Conservation (phyloP, 139 green algal species). For the Coelastrella sp. region DNA sequence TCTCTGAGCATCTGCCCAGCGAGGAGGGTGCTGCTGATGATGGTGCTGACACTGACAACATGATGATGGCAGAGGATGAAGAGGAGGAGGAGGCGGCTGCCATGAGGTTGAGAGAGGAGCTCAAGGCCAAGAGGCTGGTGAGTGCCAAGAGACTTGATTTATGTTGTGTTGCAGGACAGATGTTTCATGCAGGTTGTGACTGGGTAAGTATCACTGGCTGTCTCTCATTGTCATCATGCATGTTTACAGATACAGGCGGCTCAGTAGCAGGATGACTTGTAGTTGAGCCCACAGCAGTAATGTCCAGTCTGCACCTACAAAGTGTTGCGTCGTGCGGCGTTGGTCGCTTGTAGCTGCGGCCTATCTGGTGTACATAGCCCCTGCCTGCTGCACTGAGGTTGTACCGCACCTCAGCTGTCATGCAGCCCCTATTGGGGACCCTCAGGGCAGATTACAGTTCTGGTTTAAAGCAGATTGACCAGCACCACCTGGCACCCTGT, state of each 20-base stretch:
- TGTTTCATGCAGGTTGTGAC: too few relatives aligned
- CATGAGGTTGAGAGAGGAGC: not conserved
- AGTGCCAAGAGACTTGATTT: not conserved
- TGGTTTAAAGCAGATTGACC: conserved; percentile 29
- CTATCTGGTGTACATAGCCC: not conserved
- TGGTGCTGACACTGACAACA: not conserved
- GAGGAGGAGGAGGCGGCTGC: conserved; percentile 23
- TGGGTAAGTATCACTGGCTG: too few relatives aligned
- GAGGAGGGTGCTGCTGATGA: conserved; percentile 15
- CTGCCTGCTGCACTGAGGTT: not conserved
- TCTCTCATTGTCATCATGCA: too few relatives aligned
- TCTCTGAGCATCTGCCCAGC: conserved; percentile 13
- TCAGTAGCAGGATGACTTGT: too few relatives aligned
- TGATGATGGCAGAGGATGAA: conserved; percentile 31
- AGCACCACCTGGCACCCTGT: conserved; percentile 26
- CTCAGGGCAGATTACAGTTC: not conserved
- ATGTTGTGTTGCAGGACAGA: too few relatives aligned
- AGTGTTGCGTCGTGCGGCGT: too few relatives aligned
- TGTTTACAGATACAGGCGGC: too few relatives aligned
- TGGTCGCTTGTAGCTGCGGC: too few relatives aligned
- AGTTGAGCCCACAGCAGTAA: too few relatives aligned
- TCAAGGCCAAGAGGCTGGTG: conserved; percentile 32
- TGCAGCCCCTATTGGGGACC: not conserved
- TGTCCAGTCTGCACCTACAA: too few relatives aligned
- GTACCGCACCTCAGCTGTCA: not conserved